Evolutionary conservation across 805 yeast genomes (phyloP), one percentile per base, ranked within the genome.

Genomic region (Peterozyma xylosa): DNA sequence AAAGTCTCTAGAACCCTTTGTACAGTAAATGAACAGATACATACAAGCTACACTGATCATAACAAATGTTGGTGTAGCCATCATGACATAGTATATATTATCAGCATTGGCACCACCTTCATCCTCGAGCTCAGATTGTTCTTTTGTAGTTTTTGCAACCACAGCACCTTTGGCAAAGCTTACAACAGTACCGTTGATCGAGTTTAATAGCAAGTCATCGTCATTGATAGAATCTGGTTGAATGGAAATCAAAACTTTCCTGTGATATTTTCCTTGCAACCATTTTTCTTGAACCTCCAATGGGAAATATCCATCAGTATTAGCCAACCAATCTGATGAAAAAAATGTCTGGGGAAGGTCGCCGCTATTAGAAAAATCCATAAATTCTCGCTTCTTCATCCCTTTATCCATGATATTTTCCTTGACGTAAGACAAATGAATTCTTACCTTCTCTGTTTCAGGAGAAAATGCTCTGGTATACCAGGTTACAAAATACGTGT

Each of bases 401-500:
- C 90, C 90, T 60, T 78, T 76, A 13, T 74, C 79, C 32, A 57
- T 57, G 1, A 68, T 56, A 15, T 70, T 58, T 53, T 82, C 89
- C 55, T 73, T 77, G 32, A 85, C 73, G 51, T 75, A 78, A 2
- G 84, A 78, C 47, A 82, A 68, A 58, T 85, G 93, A 32, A 86
- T 51, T 53, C 76, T 76, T 9, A 86, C 89, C 27, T 77, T 74
- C 39, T 75, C 66, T 18, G 76, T 84, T 2, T 66, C 73, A 39
- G 73, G 69, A 29, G 56, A 55, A 54, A 86, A 88, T 58, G 66
- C 82, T 40, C 73, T 70, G 2, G 91, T 72, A 62, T 68, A 88
- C 96, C 96, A 88, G 9, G 91, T 80, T 42, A 86, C 62, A 55
- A 89, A 88, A 53, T 86, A 84, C 0, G 86, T 76, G 43, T 71